Percentiles rank a stretch among this genome's conserved stretches.
Evolutionary conservation across 2,329 filamentous ascomycete genomes (phyloP).

Genomic region (Colletotrichum tamarilloi): DNA sequence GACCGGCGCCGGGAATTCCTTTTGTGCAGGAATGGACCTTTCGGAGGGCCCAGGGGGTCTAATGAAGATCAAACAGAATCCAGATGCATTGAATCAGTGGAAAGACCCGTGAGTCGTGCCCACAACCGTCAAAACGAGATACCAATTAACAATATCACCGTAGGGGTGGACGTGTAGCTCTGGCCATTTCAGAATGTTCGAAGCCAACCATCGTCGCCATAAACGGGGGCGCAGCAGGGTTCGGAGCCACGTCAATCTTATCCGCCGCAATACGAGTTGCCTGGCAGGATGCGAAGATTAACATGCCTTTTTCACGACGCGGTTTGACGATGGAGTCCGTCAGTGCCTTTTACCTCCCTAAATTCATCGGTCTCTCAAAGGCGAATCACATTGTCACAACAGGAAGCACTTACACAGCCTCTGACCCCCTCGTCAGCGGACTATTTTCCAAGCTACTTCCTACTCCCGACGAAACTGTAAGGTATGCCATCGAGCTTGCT

Average conservation of each 20-base stretch:
- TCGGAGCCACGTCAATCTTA: conserved; percentile 35
- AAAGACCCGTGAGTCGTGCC: background rate
- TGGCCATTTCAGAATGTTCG: conserved; percentile 32
- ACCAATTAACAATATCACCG: conserved; percentile 36
- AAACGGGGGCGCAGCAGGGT: conserved; percentile 34
- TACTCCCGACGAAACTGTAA: too few relatives aligned
- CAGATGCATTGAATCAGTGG: background rate
- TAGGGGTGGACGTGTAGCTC: conserved; percentile 39
- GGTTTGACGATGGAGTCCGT: conserved; percentile 36
- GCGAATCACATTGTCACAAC: conserved; percentile 34
- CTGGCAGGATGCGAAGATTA: conserved; percentile 26
- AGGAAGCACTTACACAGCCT: conserved; percentile 20
- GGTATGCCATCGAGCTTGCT: too few relatives aligned
- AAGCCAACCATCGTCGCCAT: conserved; percentile 37
- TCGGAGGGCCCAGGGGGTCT: background rate
- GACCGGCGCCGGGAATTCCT: conserved; percentile 18
- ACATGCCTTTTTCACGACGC: conserved; percentile 34
- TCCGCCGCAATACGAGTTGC: conserved; percentile 29
- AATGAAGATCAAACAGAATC: background rate
- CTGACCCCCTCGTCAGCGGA: conserved; percentile 7
- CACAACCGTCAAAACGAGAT: too few relatives aligned
- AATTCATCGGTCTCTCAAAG: conserved; percentile 30
- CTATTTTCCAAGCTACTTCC: too few relatives aligned
- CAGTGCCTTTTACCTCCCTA: conserved; percentile 35
- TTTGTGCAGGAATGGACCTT: conserved; percentile 17